Evolutionary conservation across 164 flowering plant genomes (phyloP).

Genomic region (Tetrastigma voinierianum): DNA sequence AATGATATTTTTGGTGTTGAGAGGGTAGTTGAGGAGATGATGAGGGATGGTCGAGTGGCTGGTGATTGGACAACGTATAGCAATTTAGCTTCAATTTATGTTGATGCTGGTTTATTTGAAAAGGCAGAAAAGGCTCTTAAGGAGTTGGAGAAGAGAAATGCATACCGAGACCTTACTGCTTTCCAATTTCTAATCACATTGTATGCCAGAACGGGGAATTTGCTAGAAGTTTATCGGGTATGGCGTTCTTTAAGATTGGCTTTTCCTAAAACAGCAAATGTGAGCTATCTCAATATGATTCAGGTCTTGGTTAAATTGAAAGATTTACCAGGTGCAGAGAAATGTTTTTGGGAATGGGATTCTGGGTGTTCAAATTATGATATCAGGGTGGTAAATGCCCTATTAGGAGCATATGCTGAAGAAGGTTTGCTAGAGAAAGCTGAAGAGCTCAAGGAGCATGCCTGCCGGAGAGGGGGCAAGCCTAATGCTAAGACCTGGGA

Average conservation of each 20-base stretch:
- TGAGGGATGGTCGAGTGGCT: slow-evolving; percentile 79
- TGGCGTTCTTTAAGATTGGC: slow-evolving; percentile 92
- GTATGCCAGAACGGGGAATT: slow-evolving; percentile 71
- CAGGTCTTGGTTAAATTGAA: slow-evolving; percentile 76
- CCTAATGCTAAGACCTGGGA: slow-evolving; percentile 90
- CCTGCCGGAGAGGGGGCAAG: slow-evolving; percentile 59
- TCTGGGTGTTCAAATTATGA: slow-evolving; percentile 62
- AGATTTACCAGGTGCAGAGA: slow-evolving; percentile 90
- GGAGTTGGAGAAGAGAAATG: slow-evolving; percentile 77
- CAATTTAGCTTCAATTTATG: slow-evolving; percentile 90
- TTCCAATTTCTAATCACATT: slow-evolving; percentile 80
- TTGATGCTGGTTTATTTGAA: slow-evolving; percentile 63
- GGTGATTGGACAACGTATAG: slow-evolving; percentile 99
- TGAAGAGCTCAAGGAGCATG: slow-evolving; percentile 45
- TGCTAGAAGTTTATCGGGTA: slow-evolving; percentile 74
- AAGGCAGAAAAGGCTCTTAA: slow-evolving; percentile 83
- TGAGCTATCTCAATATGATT: slow-evolving; percentile 83
- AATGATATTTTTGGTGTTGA: slow-evolving; percentile 82
- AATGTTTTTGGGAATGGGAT: slow-evolving; percentile 85
- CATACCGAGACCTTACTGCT: slow-evolving; percentile 47
- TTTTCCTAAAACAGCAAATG: slow-evolving; percentile 66
- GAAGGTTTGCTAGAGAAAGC: slow-evolving; percentile 60
- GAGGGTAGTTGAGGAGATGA: slow-evolving; percentile 88
- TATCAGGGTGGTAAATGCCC: slow-evolving; percentile 68
- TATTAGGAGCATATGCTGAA: slow-evolving; percentile 66